Evolutionary conservation across 345 rosid species (phyloP), one percentile per base, ranked within the genome.

Genomic region (Psidium friedrichsthalianum): DNA sequence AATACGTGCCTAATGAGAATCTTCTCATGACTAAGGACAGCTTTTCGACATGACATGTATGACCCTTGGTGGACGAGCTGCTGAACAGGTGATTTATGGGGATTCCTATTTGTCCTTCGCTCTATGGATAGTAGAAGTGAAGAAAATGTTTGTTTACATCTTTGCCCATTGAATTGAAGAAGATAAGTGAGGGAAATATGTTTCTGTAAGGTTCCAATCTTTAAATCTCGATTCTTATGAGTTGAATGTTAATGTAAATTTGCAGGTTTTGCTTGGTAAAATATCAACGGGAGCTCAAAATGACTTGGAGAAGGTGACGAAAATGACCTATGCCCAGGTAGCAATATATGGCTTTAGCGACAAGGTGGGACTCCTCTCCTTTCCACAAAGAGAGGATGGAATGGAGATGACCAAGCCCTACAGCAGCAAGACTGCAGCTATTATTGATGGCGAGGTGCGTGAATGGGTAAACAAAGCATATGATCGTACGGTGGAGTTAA

Each of bases 31-130:
- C 99, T 42, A 96, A 97, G 90, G 99, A 53, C 99, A 97, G 84
- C 96, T 97, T 64, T 97, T 96, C 24, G 99, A 97, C 87, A 90
- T 96, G 94, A 96, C 99, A 11, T 97, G 99, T 88, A 93, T 96
- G 99, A 97, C 99, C 74, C 97, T 97, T 8, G 99, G 99, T 22
- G 99, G 99, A 53, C 93, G 98, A 88, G 99, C 99, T 40, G 97
- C 99, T 36, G 99, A 97, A 88, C 97, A 97, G 98, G 99, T 95
- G 86, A 83, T 15, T 56, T 51, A 27, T 58, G 20, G 53, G 12
- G 47, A 29, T 78, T 76, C 57, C 32, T 12, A 58, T 5, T 22
- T n/a, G 83, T 61, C 16, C 82, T 16, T 27, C 16, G 4, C 42
- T 20, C 29, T 10, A 36, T 18, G 47, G 47, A 69, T 69, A 69